Evolutionary conservation across 352 stramenopile species (phyloP), one percentile per base, ranked within the genome.

Genomic region (Phytophthora capsici): DNA sequence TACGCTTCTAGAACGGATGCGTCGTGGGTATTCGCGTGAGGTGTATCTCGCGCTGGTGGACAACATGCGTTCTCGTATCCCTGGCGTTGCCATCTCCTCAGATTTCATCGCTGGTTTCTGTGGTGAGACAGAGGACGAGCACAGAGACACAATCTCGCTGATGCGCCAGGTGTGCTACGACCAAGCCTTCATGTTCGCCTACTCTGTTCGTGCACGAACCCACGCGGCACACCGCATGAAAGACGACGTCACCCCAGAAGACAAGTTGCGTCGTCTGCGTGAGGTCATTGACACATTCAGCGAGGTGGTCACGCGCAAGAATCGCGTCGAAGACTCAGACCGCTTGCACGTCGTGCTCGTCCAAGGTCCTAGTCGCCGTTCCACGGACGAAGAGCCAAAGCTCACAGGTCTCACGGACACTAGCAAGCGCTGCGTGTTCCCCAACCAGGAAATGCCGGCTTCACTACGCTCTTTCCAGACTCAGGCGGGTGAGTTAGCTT

Each of bases 51-150:
- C 87, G 28, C 84, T 99, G 2, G 94, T 99, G 36, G 84, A 97
- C 61, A 90, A 97, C 65, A 98, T 98, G 65, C 84, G 90, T 25
- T 43, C 81, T 40, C 80, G 77, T 52, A 81, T 96, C 37, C 87
- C 88, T n/a, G 86, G 88, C 36, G 85, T 95, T 6, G 82, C 86
- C 37, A 84, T 98, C 43, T 97, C 88, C 6, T 98, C 92, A 14
- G 97, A 99, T 80, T 98, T 99, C 52, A 99, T 99, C 69, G 73
- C 95, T 22, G 98, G 98, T 36, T 99, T 99, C 75, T 99, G 98
- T 76, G 96, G 94, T 26, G 98, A 99, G 81, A 99, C 97, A 0
- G 96, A 99, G 43, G 80, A 91, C 23, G 98, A 99, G 57, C 98
- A 99, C 80, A 28, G 54, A 6, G 90, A 99, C 62, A 99, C 97